phyloP scores from a whole-genome alignment of 768 basidiomycete genomes.

The Auriscalpium microsporum region DNA sequence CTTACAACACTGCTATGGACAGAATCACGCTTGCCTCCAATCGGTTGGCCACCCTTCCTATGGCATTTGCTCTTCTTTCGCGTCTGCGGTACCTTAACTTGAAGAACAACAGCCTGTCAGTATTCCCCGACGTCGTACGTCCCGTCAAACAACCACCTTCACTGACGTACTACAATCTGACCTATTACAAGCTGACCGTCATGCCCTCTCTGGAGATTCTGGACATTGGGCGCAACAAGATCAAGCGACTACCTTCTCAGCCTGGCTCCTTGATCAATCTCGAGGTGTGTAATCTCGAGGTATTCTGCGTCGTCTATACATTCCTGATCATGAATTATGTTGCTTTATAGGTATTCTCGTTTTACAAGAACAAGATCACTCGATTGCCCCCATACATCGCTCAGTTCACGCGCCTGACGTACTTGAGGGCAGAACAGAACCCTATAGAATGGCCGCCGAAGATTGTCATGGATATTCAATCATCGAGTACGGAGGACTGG shows the following conservation, averaged over 20 bases:
- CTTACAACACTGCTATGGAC: background rate
- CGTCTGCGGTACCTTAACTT: slow-evolving; percentile 80
- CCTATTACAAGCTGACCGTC: slow-evolving; percentile 53
- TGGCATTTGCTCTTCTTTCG: slow-evolving; percentile 62
- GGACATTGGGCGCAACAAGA: slow-evolving; percentile 89
- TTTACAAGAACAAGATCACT: slow-evolving; percentile 78
- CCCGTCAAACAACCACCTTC: background rate
- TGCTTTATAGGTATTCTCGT: slow-evolving; percentile 62
- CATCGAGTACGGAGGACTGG: slow-evolving; percentile 55
- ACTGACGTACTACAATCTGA: background rate
- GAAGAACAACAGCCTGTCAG: slow-evolving; percentile 72
- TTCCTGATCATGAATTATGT: slow-evolving; percentile 3
- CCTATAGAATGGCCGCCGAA: slow-evolving; percentile 90
- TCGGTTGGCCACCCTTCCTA: slow-evolving; percentile 67
- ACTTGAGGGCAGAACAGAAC: slow-evolving; percentile 85
- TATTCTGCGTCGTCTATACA: background rate
- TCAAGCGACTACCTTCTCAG: slow-evolving; percentile 67
- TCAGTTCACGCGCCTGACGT: slow-evolving; percentile 61
- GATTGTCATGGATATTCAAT: slow-evolving; percentile 38
- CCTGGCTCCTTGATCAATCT: slow-evolving; percentile 76
- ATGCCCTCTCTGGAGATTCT: slow-evolving; percentile 88
- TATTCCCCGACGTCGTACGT: slow-evolving; percentile 84
- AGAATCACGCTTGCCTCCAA: slow-evolving; percentile 89
- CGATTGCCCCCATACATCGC: slow-evolving; percentile 72
- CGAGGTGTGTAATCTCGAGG: slow-evolving; percentile 36